phyloP scores from a whole-genome alignment of 2,329 filamentous ascomycete genomes.

The Metarhizium anisopliae region DNA sequence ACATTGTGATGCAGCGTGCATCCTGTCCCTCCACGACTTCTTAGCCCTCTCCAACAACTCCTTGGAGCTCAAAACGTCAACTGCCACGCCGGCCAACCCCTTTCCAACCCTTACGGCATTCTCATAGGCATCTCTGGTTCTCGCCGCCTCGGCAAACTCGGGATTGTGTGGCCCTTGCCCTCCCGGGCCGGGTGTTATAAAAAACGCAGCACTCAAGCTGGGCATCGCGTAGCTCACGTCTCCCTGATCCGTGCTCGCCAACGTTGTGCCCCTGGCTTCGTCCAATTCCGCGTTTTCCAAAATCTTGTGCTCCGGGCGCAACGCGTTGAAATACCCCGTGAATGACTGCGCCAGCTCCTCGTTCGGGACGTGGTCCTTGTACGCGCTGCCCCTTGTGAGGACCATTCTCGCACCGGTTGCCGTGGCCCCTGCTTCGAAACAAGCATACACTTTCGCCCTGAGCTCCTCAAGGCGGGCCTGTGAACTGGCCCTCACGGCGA shows the following conservation, averaged over 20 bases:
- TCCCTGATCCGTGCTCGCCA: constrained; percentile 50
- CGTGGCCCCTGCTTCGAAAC: constrained; percentile 25
- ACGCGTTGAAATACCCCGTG: constrained; percentile 33
- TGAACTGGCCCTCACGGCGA: constrained; percentile 34
- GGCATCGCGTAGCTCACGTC: constrained; percentile 50
- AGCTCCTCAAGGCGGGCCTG: constrained; percentile 31
- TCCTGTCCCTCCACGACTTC: neutral
- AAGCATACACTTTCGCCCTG: constrained; percentile 29
- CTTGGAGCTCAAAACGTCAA: neutral
- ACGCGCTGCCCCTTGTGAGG: constrained; percentile 29
- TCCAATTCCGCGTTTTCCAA: constrained; percentile 30
- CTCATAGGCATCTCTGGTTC: constrained; percentile 33
- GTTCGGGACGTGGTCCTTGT: constrained; percentile 47
- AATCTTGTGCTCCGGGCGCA: constrained; percentile 23
- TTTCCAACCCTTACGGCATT: constrained; percentile 37
- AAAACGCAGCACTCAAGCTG: constrained; percentile 41
- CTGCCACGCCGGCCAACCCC: neutral
- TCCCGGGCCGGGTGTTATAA: constrained; percentile 30
- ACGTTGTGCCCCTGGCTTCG: constrained; percentile 29
- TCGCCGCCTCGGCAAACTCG: constrained; percentile 40
- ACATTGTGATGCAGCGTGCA: neutral
- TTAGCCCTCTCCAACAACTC: neutral
- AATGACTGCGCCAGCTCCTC: constrained; percentile 36
- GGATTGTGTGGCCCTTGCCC: constrained; percentile 39
- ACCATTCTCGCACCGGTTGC: constrained; percentile 36